Evolutionary conservation across 306 rosid species (phyloP).

Genomic region (Inga laurina): DNA sequence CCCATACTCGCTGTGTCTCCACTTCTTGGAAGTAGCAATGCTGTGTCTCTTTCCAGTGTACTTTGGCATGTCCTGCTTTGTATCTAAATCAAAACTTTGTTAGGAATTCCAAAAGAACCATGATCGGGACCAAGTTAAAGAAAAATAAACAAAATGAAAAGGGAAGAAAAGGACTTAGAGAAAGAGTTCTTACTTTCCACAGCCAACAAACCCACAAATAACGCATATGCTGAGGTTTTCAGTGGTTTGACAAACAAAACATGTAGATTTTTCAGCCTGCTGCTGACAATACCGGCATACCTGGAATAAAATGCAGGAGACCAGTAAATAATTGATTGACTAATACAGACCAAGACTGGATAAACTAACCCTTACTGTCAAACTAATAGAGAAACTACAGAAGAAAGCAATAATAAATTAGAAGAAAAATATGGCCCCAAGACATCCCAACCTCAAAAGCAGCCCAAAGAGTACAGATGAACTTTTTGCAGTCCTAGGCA

Average conservation of each 20-base stretch:
- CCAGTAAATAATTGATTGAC: not conserved
- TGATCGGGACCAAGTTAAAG: not conserved
- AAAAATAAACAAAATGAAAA: not conserved
- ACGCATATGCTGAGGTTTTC: conserved; percentile 98
- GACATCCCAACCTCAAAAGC: conserved; percentile 20
- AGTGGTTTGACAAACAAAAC: conserved; percentile 87
- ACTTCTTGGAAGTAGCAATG: conserved; percentile 95
- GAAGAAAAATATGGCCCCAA: conserved; percentile 9
- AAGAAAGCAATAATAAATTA: conserved; percentile 5
- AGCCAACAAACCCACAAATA: conserved; percentile 96
- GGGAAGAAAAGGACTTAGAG: not conserved
- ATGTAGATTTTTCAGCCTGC: conserved; percentile 89
- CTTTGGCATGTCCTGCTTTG: conserved; percentile 88
- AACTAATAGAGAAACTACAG: conserved; percentile 20
- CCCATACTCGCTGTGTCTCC: conserved; percentile 96
- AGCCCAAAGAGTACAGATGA: conserved; percentile 9
- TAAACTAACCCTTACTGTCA: not conserved
- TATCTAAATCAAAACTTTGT: conserved; percentile 52
- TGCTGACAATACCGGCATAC: conserved; percentile 97
- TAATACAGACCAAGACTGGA: not conserved
- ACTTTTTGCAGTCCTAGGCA: not conserved
- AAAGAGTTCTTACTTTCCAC: conserved; percentile 73
- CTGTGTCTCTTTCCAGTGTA: conserved; percentile 94
- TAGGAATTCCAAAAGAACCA: conserved; percentile 22
- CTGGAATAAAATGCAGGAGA: conserved; percentile 40